Percentiles rank a stretch among this genome's conserved stretches.
Conservation (phyloP, 768 basidiomycete genomes). For the Rhizopogon vesiculosus region DNA sequence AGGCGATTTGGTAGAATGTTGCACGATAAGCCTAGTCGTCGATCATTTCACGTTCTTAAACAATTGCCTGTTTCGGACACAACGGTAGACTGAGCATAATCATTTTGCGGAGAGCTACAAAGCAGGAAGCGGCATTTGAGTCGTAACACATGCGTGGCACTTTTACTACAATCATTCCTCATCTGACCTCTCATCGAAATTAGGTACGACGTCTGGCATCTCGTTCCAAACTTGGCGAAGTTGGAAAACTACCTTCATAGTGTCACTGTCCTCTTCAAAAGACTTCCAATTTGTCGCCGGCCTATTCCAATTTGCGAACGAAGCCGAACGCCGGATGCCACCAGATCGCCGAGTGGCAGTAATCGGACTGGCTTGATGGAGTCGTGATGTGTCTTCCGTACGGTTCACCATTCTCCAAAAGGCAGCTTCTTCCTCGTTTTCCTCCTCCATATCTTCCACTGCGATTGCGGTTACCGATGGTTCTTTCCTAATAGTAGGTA, state of each 20-base stretch:
- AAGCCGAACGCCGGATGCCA: constrained; percentile 22
- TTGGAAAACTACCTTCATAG: constrained; percentile 7
- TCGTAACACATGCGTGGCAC: too few relatives aligned
- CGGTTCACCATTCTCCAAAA: neutral
- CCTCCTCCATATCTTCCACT: neutral
- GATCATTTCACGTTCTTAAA: too few relatives aligned
- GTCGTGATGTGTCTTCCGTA: neutral
- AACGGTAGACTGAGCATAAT: too few relatives aligned
- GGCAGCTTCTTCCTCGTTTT: neutral
- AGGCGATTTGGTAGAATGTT: neutral
- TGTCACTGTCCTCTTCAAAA: constrained; percentile 4
- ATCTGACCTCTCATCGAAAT: neutral
- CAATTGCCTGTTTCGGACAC: too few relatives aligned
- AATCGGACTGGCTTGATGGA: neutral
- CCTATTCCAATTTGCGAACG: constrained; percentile 13
- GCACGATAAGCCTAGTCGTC: too few relatives aligned
- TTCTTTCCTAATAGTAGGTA: neutral
- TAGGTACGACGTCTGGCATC: neutral
- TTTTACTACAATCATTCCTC: neutral
- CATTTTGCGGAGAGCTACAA: too few relatives aligned
- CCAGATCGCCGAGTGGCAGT: neutral
- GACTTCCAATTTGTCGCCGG: neutral
- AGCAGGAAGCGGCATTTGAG: too few relatives aligned
- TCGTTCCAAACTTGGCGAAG: neutral
- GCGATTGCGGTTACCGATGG: neutral